A percentile compares a stretch with the other conserved stretches of the same genome.
phyloP scores from a whole-genome alignment of 257 asterid species.

The Cordia subcordata region DNA sequence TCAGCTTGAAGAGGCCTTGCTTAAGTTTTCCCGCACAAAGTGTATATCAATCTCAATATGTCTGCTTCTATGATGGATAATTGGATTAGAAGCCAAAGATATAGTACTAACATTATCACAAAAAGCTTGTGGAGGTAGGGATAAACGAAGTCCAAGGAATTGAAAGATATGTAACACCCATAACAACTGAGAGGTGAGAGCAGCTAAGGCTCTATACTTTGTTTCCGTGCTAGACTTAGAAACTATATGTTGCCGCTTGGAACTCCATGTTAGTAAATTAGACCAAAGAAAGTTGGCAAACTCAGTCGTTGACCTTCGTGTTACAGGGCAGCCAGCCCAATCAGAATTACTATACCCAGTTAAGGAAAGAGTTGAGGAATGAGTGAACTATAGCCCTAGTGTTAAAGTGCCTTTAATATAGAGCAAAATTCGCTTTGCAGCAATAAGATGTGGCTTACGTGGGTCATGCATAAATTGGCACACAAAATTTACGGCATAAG shows the following conservation, averaged over 20 bases:
- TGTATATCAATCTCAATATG: not conserved
- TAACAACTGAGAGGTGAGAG: not conserved
- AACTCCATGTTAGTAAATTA: not conserved
- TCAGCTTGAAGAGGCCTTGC: no score
- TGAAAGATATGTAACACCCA: not conserved
- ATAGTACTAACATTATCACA: conserved; percentile 1
- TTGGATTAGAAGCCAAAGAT: not conserved
- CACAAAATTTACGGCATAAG: not conserved
- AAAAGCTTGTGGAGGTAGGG: not conserved
- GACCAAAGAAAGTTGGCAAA: not conserved
- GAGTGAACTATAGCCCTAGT: not conserved
- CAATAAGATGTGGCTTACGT: not conserved
- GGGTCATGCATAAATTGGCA: not conserved
- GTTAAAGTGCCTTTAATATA: not conserved
- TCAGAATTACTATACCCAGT: not conserved
- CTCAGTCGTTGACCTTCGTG: not conserved
- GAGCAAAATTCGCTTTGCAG: not conserved
- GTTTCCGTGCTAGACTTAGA: not conserved
- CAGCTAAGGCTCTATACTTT: not conserved
- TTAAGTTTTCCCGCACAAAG: conserved; percentile 2
- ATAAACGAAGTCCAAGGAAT: not conserved
- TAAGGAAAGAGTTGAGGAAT: not conserved
- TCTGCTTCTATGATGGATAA: not conserved
- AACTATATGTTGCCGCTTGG: not conserved
- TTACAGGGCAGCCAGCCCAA: not conserved